Base-by-base conservation (phyloP, 2,329 filamentous ascomycete genomes). In the Phialemoniopsis sp. region DNA sequence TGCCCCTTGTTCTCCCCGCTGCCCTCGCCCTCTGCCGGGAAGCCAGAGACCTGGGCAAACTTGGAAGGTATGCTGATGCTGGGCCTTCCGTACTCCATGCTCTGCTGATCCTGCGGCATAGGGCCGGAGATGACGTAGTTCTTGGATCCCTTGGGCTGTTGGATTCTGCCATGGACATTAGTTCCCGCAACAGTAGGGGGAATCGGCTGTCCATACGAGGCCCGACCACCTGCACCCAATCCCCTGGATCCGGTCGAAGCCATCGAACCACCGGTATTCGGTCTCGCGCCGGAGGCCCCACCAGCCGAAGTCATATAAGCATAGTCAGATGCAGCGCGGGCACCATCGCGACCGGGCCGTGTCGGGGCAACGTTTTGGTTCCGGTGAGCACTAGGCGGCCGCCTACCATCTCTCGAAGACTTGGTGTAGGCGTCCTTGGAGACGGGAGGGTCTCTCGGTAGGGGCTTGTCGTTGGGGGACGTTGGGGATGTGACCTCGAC, bases 81-180 rank as follows among this genome's bases (percentile, higher is more conserved):
- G 58, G 80, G 56, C 62, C 83, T 66, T 68, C 81, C 58, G 68
- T 79, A 53, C 55, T 70, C 66, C 32, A 68, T 61, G 43, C 66
- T 62, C 29, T 73, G 67, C 4, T 64, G 63, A 26, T 77, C 68
- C 47, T 81, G 78, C 26, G 77, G 67, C 36, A 84, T 76, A 13
- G 82, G 76, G 38, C 78, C 72, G 15, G 85, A 85, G 26, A 91
- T 89, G 36, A 79, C 78, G 57, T 89, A 88, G 47, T 78, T 80
- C 54, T 83, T 47, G 47, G 73, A 68, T 37, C 44, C 48, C 63
- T 73, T 65, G 10, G 87, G 87, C 58, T 95, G 91, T 48, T 93
- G 87, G 53, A 97, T 89, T 46, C 86, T 86, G 46, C 89, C 91
- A 59, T 95, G 87, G 4, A 79, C 89, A 60, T 93, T 95, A 38